Evolutionary conservation across 345 rosid species (phyloP).

Genomic region (Punica granatum): DNA sequence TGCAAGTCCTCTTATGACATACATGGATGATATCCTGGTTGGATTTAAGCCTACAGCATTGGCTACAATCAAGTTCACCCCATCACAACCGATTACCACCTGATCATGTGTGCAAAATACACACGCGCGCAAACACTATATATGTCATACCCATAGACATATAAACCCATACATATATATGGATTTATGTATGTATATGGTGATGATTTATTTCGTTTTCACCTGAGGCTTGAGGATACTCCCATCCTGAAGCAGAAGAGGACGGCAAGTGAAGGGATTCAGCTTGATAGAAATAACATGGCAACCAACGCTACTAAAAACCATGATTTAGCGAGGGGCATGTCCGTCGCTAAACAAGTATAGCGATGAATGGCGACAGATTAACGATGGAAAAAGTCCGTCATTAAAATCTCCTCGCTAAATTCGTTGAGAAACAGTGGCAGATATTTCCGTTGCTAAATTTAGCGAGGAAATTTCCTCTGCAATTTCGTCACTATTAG

Average conservation of each 20-base stretch:
- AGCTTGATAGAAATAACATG: slow-evolving; percentile 13
- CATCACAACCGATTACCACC: slow-evolving; percentile 17
- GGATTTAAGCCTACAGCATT: background rate
- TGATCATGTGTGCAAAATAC: no score
- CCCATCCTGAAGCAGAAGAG: slow-evolving; percentile 21
- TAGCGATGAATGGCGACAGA: no score
- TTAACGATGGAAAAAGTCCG: no score
- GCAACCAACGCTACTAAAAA: no score
- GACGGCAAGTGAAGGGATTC: slow-evolving; percentile 12
- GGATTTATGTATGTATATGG: background rate
- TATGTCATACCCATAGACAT: background rate
- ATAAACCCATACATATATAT: background rate
- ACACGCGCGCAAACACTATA: background rate
- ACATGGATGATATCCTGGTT: background rate
- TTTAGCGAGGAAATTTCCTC: no score
- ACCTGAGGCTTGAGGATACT: slow-evolving; percentile 20
- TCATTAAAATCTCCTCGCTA: no score
- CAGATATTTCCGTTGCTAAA: no score
- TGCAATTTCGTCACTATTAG: no score
- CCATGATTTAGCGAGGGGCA: no score
- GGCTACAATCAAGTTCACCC: slow-evolving; percentile 2
- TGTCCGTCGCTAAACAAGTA: no score
- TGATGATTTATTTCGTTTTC: no score
- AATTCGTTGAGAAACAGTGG: no score
- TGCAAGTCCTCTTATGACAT: slow-evolving; percentile 11